These are phyloP conservation scores for Talaromyces proteolyticus DNA, from an alignment of 495 filamentous ascomycete species.

Conservation along the genomic window DNA sequence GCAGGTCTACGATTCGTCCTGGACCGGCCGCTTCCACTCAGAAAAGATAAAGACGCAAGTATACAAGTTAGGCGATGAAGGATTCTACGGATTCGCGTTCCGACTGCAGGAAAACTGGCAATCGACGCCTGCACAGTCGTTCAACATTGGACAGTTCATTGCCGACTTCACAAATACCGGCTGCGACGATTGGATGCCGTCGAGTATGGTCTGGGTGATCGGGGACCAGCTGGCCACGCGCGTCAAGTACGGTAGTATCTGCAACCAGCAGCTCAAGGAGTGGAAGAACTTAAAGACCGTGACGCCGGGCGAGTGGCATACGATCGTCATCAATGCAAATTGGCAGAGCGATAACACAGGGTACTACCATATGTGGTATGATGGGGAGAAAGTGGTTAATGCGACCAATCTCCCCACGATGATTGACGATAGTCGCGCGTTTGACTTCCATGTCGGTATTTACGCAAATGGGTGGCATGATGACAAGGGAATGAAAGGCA, in stretches of 20 bases:
- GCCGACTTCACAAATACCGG: slow-evolving; percentile 41
- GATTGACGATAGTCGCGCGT: slow-evolving; percentile 33
- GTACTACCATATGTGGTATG: slow-evolving; percentile 44
- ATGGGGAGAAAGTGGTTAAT: slow-evolving; percentile 43
- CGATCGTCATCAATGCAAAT: slow-evolving; percentile 39
- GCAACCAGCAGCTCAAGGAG: slow-evolving; percentile 23
- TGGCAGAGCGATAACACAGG: slow-evolving; percentile 44
- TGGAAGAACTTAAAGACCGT: slow-evolving; percentile 30
- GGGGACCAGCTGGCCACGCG: slow-evolving; percentile 42
- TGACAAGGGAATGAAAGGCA: slow-evolving; percentile 31
- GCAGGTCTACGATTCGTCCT: slow-evolving; percentile 42
- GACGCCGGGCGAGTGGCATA: slow-evolving; percentile 43
- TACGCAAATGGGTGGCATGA: slow-evolving; percentile 56
- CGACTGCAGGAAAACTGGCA: slow-evolving; percentile 45
- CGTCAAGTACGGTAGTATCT: slow-evolving; percentile 39
- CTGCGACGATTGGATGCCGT: slow-evolving; percentile 49
- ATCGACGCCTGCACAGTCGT: slow-evolving; percentile 38
- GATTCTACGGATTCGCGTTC: slow-evolving; percentile 53
- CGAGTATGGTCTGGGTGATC: slow-evolving; percentile 45
- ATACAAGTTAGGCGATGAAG: slow-evolving; percentile 42
- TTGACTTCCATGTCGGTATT: slow-evolving; percentile 48
- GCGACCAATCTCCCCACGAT: slow-evolving; percentile 36
- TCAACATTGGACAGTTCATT: slow-evolving; percentile 53
- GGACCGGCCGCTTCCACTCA: slow-evolving; percentile 49
- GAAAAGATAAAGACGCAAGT: slow-evolving; percentile 41